A percentile compares a stretch with the other conserved stretches of the same genome.
Conservation (phyloP, 495 filamentous ascomycete genomes). For the Penicillium roqueforti region DNA sequence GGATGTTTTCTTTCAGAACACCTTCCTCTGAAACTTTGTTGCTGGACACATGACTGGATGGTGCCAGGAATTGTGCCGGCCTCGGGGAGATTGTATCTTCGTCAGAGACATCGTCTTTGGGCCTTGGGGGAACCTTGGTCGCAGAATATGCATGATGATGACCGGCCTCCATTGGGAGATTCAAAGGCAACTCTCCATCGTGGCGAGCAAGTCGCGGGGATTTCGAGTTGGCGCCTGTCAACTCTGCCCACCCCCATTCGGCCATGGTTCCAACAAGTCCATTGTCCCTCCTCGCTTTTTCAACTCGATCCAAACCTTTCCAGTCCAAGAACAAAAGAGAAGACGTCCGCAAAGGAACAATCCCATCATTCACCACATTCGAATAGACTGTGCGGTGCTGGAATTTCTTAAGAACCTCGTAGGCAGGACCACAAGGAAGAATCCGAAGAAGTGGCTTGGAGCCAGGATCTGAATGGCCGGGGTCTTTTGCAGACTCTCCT, state of each 20-base stretch:
- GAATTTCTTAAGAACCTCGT: slow-evolving; percentile 80
- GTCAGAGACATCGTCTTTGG: not conserved
- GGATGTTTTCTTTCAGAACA: slow-evolving; percentile 10
- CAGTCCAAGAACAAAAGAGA: slow-evolving; percentile 97
- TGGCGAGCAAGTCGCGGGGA: slow-evolving; percentile 39
- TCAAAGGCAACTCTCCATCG: slow-evolving; percentile 23
- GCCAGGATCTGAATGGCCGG: slow-evolving; percentile 63
- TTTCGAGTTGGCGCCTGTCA: slow-evolving; percentile 75
- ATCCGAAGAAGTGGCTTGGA: slow-evolving; percentile 89
- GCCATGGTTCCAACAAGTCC: slow-evolving; percentile 87
- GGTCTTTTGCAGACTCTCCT: slow-evolving; percentile 60
- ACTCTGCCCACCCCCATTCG: slow-evolving; percentile 90
- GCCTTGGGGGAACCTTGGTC: not conserved
- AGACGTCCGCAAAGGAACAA: slow-evolving; percentile 90
- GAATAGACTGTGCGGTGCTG: slow-evolving; percentile 91
- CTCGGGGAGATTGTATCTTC: slow-evolving; percentile 17
- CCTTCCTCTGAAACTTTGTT: slow-evolving; percentile 5
- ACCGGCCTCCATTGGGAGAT: slow-evolving; percentile 15
- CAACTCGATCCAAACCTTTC: slow-evolving; percentile 86
- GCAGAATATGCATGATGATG: not conserved
- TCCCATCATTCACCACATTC: slow-evolving; percentile 97
- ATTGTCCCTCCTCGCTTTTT: slow-evolving; percentile 90
- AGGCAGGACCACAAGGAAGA: slow-evolving; percentile 87
- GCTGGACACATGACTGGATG: slow-evolving; percentile 3
- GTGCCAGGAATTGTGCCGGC: slow-evolving; percentile 20